Evolutionary conservation across 495 filamentous ascomycete genomes (phyloP), one percentile per base, ranked within the genome.

Genomic region (Aspergillus egyptiacus): DNA sequence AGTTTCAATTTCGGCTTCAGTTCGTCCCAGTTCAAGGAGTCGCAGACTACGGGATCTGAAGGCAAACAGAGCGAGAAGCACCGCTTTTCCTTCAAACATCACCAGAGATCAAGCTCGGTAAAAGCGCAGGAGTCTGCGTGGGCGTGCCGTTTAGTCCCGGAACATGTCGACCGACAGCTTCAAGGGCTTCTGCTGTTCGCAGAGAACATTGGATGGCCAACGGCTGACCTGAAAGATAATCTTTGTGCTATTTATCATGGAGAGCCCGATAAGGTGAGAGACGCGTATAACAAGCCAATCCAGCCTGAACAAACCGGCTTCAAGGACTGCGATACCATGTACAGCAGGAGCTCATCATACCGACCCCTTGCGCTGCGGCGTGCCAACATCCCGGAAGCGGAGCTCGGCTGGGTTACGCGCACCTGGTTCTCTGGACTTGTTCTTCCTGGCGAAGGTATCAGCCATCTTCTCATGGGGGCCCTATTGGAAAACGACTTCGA

Each of bases 371-470:
- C 59, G 19, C 64, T 70, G 6, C 57, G 55, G 34, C 54, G 48
- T 45, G 20, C 53, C 3, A 42, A 40, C 13, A 34, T 53, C 30
- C 40, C 53, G 3, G 48, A 60, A 31, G 33, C 30, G 2, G 39
- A 49, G 23, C 62, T 73, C 3, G 88, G 88, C n/a, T 95, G 88
- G 89, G 76, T 93, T 14, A 86, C 84, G 14, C 81, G 85, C 49
- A 85, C 80, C 24, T 93, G 85, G 66, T 69, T 91, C 11, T 86
- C 85, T 4, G 89, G 87, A 6, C 70, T 95, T 19, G 79, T 93
- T 31, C 65, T 93, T 22, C 88, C 89, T 0, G 89, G 89, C 1
- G 85, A 89, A 61, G 64, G 72, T 0, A 72, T 89, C 32, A 76
- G 75, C 23, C 86, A 93, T 56, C 79, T 93, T 39, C 70, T 95